These are phyloP conservation scores for Phenoliferia sp. DNA, from an alignment of 1,284 basidiomycete species.

Conservation along the genomic window DNA sequence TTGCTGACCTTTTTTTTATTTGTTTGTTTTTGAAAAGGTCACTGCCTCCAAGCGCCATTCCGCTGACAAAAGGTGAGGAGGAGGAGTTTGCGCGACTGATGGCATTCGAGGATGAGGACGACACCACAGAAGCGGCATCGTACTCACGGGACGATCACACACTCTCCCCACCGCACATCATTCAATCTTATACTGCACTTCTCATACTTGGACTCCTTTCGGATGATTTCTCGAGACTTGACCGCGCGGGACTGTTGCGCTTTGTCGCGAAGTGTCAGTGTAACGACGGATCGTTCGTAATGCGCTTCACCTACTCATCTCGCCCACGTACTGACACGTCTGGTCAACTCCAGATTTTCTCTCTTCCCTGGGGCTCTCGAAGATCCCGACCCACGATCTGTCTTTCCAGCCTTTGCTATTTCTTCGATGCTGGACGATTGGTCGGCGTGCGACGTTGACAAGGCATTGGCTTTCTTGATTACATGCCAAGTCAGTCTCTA, in stretches of 20 bases:
- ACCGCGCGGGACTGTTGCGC: conserved; percentile 57
- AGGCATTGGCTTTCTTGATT: conserved; percentile 59
- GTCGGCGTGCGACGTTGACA: conserved; percentile 61
- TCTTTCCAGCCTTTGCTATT: conserved; percentile 83
- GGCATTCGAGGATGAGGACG: neutral
- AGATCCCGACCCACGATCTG: conserved; percentile 72
- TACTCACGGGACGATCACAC: neutral
- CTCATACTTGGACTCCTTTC: conserved; percentile 72
- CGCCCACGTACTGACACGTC: neutral
- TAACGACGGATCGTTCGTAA: conserved; percentile 70
- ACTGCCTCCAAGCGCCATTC: neutral
- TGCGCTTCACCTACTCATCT: too few species aligned
- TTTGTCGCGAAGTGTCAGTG: conserved; percentile 69
- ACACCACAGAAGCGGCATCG: neutral
- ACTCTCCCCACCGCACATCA: conserved; percentile 67
- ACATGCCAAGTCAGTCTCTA: conserved; percentile 61
- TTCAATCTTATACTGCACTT: conserved; percentile 86
- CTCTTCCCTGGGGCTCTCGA: conserved; percentile 57
- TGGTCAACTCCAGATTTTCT: conserved; percentile 57
- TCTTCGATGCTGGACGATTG: conserved; percentile 71
- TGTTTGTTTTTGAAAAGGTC: neutral
- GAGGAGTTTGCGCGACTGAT: conserved; percentile 6
- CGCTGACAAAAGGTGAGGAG: neutral
- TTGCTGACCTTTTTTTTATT: neutral
- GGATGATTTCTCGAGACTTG: conserved; percentile 67